Evolutionary conservation across 2,329 filamentous ascomycete species (phyloP), one percentile per base, ranked within the genome.

Genomic region (Colletotrichum australisinense): DNA sequence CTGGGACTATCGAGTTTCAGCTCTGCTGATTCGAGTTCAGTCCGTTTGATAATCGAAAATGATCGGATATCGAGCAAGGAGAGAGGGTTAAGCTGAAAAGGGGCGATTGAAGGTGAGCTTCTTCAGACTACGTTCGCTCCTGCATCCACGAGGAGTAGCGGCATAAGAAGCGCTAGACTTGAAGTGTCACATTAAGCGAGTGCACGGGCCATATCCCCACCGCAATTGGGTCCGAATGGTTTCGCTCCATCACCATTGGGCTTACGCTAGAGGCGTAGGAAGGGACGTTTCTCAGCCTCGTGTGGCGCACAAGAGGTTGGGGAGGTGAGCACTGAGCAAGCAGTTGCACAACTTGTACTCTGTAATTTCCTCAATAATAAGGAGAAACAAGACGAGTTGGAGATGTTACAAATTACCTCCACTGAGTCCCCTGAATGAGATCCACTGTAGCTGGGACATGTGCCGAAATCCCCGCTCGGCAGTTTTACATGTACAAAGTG

Each of bases 41-140:
- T 63, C 64, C 53, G 72, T 68, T 73, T 74, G 72, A 74, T 35
- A 72, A 63, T 68, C 57, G 68, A 67, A 63, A 68, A 28, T 46
- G 68, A 32, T 57, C 69, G 69, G 72, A 72, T 72, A 74, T 68
- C 72, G 67, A 63, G 63, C 68, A 60, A 74, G 72, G 63, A 74
- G 59, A 67, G 69, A 74, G 68, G 42, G 57, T 71, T 67, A 70
- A 70, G 62, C 67, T 67, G 71, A 74, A 75, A 74, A 65, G 73
- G 73, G 73, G 73, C 71, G 63, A 63, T 74, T 66, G 71, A 75
- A 67, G 73, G 71, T 75, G 73, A 75, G 73, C 70, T 74, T 74
- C 60, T 69, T 75, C 62, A 30, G 65, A 65, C 73, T 70, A 73
- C 71, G 66, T 75, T 75, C 70, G 71, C 71, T 73, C 71, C 67